Evolutionary conservation across 2,329 filamentous ascomycete genomes (phyloP).

Genomic region (Colletotrichum gigasporum): DNA sequence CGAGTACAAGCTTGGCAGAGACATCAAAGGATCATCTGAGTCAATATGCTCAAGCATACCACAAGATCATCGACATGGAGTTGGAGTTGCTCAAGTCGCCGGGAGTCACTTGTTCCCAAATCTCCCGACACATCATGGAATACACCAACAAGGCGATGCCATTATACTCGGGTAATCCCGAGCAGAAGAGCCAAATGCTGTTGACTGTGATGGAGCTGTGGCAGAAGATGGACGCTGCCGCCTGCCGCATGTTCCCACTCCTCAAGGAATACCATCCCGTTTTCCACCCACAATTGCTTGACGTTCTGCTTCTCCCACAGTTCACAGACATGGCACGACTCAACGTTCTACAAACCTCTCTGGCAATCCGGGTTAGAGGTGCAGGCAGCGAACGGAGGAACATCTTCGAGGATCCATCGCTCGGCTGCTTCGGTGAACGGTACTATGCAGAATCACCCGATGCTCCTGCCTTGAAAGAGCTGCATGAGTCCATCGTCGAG

Average conservation of each 20-base stretch:
- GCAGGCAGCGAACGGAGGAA: slow-evolving; percentile 39
- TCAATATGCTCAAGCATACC: slow-evolving; percentile 33
- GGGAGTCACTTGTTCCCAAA: slow-evolving; percentile 26
- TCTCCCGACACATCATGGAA: slow-evolving; percentile 43
- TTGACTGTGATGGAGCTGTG: slow-evolving; percentile 67
- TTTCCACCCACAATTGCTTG: slow-evolving; percentile 59
- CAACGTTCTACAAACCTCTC: slow-evolving; percentile 42
- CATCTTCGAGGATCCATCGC: slow-evolving; percentile 56
- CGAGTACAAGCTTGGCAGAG: slow-evolving; percentile 4
- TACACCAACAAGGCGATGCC: slow-evolving; percentile 45
- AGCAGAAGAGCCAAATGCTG: slow-evolving; percentile 61
- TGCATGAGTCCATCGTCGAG: slow-evolving; percentile 37
- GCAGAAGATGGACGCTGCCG: slow-evolving; percentile 63
- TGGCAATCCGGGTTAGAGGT: slow-evolving; percentile 46
- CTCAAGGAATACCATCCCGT: slow-evolving; percentile 60
- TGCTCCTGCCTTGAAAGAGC: slow-evolving; percentile 14
- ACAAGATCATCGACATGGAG: slow-evolving; percentile 33
- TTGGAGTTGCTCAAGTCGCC: neutral
- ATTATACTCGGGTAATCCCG: slow-evolving; percentile 53
- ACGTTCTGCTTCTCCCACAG: slow-evolving; percentile 62
- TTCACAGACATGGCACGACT: slow-evolving; percentile 60
- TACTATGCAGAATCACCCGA: slow-evolving; percentile 37
- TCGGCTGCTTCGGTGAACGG: slow-evolving; percentile 40
- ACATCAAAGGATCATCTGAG: slow-evolving; percentile 28
- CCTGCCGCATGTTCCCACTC: slow-evolving; percentile 52